Percentiles rank a stretch among this genome's conserved stretches.
Conservation (phyloP, 2,329 filamentous ascomycete genomes). For the Colletotrichum sp. region DNA sequence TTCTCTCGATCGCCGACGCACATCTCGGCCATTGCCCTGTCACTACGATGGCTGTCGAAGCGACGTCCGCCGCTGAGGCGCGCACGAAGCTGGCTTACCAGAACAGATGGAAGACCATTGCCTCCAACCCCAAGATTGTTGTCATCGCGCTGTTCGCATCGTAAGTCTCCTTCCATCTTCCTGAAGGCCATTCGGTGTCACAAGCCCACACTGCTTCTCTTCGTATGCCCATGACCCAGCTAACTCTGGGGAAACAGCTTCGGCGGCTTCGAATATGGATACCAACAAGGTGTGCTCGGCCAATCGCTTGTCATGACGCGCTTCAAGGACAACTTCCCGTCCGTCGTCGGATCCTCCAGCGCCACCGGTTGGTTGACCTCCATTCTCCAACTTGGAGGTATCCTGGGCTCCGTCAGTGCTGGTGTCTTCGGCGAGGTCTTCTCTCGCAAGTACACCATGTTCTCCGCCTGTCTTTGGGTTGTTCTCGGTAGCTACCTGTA, state of each 20-base stretch:
- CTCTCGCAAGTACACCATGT: constrained; percentile 58
- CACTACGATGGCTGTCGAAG: constrained; percentile 2
- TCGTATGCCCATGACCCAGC: background rate
- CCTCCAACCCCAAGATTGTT: constrained; percentile 40
- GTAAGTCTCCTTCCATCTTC: constrained; percentile 25
- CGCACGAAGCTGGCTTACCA: constrained; percentile 16
- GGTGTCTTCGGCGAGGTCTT: constrained; percentile 55
- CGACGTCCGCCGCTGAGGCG: constrained; percentile 8
- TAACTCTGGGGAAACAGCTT: constrained; percentile 35
- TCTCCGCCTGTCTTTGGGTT: constrained; percentile 51
- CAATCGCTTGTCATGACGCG: constrained; percentile 58
- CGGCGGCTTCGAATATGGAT: constrained; percentile 57
- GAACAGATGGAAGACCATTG: constrained; percentile 32
- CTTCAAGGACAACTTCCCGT: constrained; percentile 54
- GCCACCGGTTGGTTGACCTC: constrained; percentile 58
- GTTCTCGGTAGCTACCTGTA: constrained; percentile 51
- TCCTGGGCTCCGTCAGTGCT: constrained; percentile 51
- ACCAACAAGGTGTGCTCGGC: constrained; percentile 58
- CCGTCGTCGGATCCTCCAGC: constrained; percentile 47
- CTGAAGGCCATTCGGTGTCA: constrained; percentile 33
- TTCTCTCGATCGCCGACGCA: background rate
- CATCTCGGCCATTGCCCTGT: background rate
- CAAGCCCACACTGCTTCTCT: fast-evolving
- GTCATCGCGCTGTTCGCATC: constrained; percentile 46
- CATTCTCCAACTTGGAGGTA: constrained; percentile 54